phyloP scores from a whole-genome alignment of 257 asterid species.

The Striga asiatica region DNA sequence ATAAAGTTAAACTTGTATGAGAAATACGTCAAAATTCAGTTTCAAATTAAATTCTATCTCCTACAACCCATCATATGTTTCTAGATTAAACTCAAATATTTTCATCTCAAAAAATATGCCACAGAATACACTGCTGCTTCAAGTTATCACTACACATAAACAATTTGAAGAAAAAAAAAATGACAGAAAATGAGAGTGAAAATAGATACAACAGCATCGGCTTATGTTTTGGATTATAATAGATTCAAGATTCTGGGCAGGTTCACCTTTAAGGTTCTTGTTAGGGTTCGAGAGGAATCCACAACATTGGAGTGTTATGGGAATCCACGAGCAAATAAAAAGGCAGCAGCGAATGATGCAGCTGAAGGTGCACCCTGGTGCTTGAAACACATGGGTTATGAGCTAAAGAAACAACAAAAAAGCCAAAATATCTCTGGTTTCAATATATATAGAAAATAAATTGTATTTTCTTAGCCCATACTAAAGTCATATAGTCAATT shows the following conservation, averaged over 20 bases:
- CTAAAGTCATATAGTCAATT: no score
- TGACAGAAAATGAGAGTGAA: not conserved
- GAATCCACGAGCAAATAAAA: conserved; percentile 12
- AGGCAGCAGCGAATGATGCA: conserved; percentile 18
- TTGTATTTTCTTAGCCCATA: no score
- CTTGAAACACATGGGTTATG: conserved; percentile 9
- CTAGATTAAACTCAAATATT: not conserved
- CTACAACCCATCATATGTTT: not conserved
- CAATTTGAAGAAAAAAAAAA: no score
- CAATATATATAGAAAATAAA: not conserved
- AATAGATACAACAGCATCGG: no score
- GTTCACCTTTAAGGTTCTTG: conserved; percentile 13
- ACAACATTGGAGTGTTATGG: conserved; percentile 9
- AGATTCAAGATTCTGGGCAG: not conserved
- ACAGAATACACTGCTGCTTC: not conserved
- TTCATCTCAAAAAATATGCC: not conserved
- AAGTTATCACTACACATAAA: no score
- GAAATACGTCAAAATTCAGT: no score
- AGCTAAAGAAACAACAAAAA: not conserved
- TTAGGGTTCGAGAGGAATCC: not conserved
- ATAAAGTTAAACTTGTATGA: no score
- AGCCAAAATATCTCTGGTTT: not conserved
- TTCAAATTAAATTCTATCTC: not conserved
- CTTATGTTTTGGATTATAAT: not conserved
- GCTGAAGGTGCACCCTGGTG: conserved; percentile 21